A percentile compares a stretch with the other conserved stretches of the same genome.
Conservation (phyloP, 2,329 filamentous ascomycete genomes). For the Gnomoniopsis smithogilvyi region DNA sequence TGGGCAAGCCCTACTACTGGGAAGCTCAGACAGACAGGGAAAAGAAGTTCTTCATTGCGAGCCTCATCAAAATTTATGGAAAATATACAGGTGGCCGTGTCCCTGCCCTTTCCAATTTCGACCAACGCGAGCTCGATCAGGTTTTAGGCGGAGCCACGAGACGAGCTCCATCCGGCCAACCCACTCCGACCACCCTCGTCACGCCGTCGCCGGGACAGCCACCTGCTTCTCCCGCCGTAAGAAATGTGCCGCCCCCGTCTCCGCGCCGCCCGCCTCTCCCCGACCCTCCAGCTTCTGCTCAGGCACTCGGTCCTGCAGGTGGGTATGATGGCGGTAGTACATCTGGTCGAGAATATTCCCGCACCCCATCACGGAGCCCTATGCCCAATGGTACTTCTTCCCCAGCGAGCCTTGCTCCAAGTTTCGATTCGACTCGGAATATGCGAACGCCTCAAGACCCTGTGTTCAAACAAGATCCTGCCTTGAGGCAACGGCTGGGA, state of each 20-base stretch:
- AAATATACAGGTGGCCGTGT: constrained; percentile 90
- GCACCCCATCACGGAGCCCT: constrained; percentile 27
- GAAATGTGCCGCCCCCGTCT: constrained; percentile 27
- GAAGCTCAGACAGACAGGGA: constrained; percentile 90
- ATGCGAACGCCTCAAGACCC: constrained; percentile 36
- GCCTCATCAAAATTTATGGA: constrained; percentile 90
- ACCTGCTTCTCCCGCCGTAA: constrained; percentile 8
- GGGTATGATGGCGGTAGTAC: constrained; percentile 29
- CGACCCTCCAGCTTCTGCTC: constrained; percentile 11
- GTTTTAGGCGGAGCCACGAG: constrained; percentile 58
- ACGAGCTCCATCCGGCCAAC: constrained; percentile 34
- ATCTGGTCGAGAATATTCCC: constrained; percentile 15
- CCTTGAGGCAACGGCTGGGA: constrained; percentile 42
- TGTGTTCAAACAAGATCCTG: constrained; percentile 11
- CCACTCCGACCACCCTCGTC: constrained; percentile 22
- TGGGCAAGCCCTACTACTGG: constrained; percentile 97
- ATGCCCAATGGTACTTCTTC: constrained; percentile 37
- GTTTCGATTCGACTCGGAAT: constrained; percentile 46
- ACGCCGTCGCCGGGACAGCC: constrained; percentile 9
- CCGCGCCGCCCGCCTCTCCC: constrained; percentile 21
- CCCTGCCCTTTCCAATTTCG: constrained; percentile 80
- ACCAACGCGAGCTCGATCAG: constrained; percentile 71
- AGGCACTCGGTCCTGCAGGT: constrained; percentile 12
- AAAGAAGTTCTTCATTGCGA: constrained; percentile 98
- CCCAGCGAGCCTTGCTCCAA: constrained; percentile 38